phyloP scores from a whole-genome alignment of 108 stramenopile species.

The Nitzschia sp. region DNA sequence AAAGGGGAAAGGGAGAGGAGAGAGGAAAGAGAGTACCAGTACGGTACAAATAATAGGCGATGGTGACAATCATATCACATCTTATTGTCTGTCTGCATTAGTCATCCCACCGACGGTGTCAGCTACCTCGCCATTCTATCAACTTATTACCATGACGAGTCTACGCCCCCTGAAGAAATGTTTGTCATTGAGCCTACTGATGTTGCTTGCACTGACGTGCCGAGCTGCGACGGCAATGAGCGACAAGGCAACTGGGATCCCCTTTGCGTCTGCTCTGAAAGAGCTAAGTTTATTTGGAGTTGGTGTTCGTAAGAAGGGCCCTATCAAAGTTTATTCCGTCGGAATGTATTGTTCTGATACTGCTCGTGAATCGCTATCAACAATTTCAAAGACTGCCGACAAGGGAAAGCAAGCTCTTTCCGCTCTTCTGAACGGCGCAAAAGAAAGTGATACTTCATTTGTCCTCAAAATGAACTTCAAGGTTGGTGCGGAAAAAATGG shows the following conservation, averaged over 20 bases:
- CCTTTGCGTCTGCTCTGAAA: slow-evolving; percentile 45
- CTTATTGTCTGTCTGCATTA: too few species aligned
- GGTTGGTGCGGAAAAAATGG: slow-evolving; percentile 88
- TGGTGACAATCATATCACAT: too few species aligned
- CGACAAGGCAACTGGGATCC: slow-evolving; percentile 72
- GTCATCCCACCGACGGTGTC: too few species aligned
- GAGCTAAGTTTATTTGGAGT: slow-evolving; percentile 64
- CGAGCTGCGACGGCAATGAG: slow-evolving; percentile 25
- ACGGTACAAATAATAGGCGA: too few species aligned
- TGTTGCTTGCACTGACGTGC: not conserved
- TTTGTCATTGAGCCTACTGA: slow-evolving; percentile 5
- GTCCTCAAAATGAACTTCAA: slow-evolving; percentile 81
- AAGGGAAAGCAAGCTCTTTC: slow-evolving; percentile 48
- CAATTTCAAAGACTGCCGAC: slow-evolving; percentile 47
- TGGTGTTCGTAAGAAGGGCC: slow-evolving; percentile 80
- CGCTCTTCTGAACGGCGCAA: slow-evolving; percentile 53
- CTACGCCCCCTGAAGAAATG: not conserved
- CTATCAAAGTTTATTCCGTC: slow-evolving; percentile 83
- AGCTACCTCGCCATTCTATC: too few species aligned
- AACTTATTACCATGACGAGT: slow-evolving; percentile 7
- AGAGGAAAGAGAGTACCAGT: too few species aligned
- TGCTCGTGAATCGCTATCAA: slow-evolving; percentile 43
- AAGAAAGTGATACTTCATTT: slow-evolving; percentile 53
- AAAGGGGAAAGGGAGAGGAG: too few species aligned
- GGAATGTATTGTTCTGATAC: slow-evolving; percentile 69